Base-by-base conservation (phyloP, 139 green algal species). In the Pycnococcus provasolii region DNA sequence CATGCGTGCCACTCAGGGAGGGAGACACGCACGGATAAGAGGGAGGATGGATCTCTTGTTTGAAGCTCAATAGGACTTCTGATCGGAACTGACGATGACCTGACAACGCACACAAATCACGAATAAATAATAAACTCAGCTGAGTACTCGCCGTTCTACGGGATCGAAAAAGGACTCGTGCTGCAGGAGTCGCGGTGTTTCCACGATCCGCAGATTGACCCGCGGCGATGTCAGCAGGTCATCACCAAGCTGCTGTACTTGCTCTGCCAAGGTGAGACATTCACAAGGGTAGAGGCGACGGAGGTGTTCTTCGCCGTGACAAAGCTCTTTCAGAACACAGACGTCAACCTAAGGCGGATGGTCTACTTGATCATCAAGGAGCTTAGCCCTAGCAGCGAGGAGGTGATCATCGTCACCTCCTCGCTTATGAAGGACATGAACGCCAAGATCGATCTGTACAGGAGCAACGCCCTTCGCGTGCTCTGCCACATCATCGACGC, bases 381-480 rank as follows among this genome's bases (percentile, higher is more conserved):
- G 68, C 50, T 55, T 37, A 55, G 50, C 50, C 50, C 11, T 37
- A 55, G 50, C 50, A 11, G 11, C 11, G 11, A 13, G 26, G 67
- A 98, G 80, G 93, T 99, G 62, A 99, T 99, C 75, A 99, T 99
- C 71, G 92, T 99, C 50, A 99, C 92, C 44, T 84, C 70, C 75
- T 96, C 86, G 41, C 80, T 99, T 1, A 99, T 99, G 93, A 99
- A 99, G 83, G 93, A 99, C 82, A 99, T 99, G 90, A 97, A 96
- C 83, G 86, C 73, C 78, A 90, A 86, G 58, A 88, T 82, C 26
- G 92, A 98, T 63, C 79, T 97, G 45, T 97, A 96, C 77, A 79
- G 92, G 7, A 82, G 87, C 54, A 98, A 98, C 73, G 88, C 94
- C 37, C 95, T 98, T 63, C 85, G 93, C 37, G 93, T 98, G 70